Evolutionary conservation across 768 basidiomycete species (phyloP), one percentile per base, ranked within the genome.

Genomic region (Suillus luteus): DNA sequence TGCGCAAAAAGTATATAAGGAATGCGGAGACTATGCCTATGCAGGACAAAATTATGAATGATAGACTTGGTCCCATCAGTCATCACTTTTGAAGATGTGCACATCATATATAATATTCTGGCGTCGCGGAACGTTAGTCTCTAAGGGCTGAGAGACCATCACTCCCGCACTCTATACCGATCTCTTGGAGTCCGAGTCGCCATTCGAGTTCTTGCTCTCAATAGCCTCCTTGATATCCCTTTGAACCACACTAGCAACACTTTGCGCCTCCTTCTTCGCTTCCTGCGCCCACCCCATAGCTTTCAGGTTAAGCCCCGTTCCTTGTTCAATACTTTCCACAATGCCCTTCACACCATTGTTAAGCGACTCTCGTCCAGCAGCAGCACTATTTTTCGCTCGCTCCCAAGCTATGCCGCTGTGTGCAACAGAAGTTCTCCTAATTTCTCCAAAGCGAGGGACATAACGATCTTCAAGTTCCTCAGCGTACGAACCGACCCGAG

Each of bases 251-350:
- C 68, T 65, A 11, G 57, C 73, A 43, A 61, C 60, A 40, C 70
- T 67, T 64, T 70, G 68, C 22, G 38, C 62, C 67, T 69, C 67
- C 49, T 70, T 68, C 60, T 60, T 67, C 62, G 66, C 68, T 44
- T 68, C 64, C 60, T 70, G 66, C 2, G 77, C 70, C 80, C 79
- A 80, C 15, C 85, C 85, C 17, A 90, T 71, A 8, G 80, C 83
- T 73, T 88, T 87, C 52, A 95, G 69, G 77, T 88, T 91, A 71
- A 96, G 71, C 0, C 94, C 93, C 2, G 93, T 93, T 37, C 76
- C 71, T 61, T 85, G 81, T 78, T 94, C 89, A 15, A 91, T 75
- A 62, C 78, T 81, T 19, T 82, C 82, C 48, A 90, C 81, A 1
- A 79, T 77, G 8, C 71, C 72, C 63, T 80, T 75, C 1, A 86